Evolutionary conservation across 78 protist species (phyloP).

Genomic region (Chrysochromulina tobinii): DNA sequence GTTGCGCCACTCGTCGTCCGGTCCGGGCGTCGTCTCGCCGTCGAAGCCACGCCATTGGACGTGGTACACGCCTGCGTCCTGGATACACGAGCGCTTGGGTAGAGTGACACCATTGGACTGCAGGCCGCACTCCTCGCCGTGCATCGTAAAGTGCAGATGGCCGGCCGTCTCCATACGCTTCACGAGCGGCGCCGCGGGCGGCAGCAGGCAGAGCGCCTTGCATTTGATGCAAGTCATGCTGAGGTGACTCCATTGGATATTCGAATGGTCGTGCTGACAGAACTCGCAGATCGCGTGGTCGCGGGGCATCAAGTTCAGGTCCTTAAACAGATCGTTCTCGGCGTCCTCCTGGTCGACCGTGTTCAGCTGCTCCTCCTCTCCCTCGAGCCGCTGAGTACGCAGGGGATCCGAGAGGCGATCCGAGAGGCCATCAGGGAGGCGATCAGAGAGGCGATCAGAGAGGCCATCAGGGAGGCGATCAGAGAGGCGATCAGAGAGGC

Average conservation of each 20-base stretch:
- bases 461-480: no score
- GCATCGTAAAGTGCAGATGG: not conserved
- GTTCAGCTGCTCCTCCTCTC: not conserved
- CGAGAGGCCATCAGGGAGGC: no score
- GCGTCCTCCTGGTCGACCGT: not conserved
- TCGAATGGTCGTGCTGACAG: not conserved
- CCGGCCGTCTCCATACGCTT: not conserved
- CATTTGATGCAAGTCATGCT: not conserved
- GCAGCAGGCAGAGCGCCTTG: not conserved
- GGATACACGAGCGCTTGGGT: no score
- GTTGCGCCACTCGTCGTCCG: not conserved
- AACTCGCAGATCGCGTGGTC: not conserved
- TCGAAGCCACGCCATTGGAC: not conserved
- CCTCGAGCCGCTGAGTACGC: not conserved
- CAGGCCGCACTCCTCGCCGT: not conserved
- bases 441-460: no score
- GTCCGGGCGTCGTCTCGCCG: not conserved
- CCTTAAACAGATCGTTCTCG: not conserved
- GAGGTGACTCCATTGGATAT: not conserved
- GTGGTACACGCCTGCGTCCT: not conserved
- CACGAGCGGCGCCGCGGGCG: slow-evolving; percentile 1
- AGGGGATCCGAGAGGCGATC: no score
- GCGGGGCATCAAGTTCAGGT: not conserved
- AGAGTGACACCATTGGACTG: no score
- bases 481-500: no score